These are phyloP conservation scores for Parvularia atlantis DNA, from an alignment of 78 protist species.

Conservation along the genomic window DNA sequence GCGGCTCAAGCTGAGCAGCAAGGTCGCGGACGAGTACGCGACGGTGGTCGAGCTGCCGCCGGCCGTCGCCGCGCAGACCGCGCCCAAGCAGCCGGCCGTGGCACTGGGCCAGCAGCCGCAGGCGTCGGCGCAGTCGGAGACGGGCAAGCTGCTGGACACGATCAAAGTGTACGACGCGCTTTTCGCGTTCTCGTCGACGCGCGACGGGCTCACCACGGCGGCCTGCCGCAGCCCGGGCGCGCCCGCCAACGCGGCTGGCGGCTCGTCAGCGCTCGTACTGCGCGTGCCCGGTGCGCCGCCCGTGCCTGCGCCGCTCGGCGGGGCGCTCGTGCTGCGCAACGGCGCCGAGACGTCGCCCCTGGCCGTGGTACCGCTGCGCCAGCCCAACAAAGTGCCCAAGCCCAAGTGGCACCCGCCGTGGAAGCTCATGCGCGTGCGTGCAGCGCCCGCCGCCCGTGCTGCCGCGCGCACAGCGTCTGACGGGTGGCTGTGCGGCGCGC, in stretches of 20 bases:
- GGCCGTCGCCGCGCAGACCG: background rate
- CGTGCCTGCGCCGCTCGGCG: background rate
- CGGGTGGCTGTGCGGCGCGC: background rate
- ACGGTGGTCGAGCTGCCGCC: background rate
- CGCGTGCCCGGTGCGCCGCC: background rate
- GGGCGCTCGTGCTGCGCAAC: background rate
- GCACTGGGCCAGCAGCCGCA: background rate
- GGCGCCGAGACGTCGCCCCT: background rate
- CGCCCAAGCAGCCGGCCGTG: background rate
- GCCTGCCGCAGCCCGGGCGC: too few relatives aligned
- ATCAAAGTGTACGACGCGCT: too few relatives aligned
- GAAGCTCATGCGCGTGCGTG: slow-evolving; percentile 20
- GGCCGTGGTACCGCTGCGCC: too few relatives aligned
- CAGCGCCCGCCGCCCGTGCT: background rate
- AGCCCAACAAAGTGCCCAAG: background rate
- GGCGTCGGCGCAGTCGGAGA: background rate
- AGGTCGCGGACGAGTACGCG: background rate
- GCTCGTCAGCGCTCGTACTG: background rate
- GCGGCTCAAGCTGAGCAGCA: background rate
- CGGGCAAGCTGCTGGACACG: background rate
- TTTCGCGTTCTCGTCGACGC: too few relatives aligned
- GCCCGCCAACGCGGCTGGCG: too few relatives aligned
- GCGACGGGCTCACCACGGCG: background rate
- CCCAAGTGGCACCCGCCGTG: slow-evolving; percentile 35
- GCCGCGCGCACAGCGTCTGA: too few relatives aligned